Conservation (phyloP, 1,139 yeast species). For the Candida buenavistaensis region DNA sequence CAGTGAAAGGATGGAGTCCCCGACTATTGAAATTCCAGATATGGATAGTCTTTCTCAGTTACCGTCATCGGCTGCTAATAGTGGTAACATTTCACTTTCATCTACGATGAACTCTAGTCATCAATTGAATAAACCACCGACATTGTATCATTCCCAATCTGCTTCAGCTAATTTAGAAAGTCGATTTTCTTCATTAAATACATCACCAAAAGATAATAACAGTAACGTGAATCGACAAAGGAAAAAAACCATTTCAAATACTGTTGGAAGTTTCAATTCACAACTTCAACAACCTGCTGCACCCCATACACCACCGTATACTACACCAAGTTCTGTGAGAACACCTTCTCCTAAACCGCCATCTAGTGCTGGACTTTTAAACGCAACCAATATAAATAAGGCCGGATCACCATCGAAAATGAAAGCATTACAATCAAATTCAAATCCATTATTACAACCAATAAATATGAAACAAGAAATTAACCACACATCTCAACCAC, state of each 20-base stretch:
- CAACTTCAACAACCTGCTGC: constrained; percentile 9
- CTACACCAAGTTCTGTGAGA: constrained; percentile 42
- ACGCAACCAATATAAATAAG: constrained; percentile 19
- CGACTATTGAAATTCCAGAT: constrained; percentile 50
- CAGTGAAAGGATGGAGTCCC: constrained; percentile 34
- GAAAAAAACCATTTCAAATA: constrained; percentile 42
- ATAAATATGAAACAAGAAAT: constrained; percentile 46
- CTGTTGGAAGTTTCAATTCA: constrained; percentile 18
- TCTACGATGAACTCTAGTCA: constrained; percentile 13
- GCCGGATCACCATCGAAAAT: constrained; percentile 51
- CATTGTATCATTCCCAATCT: constrained; percentile 50
- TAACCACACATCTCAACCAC: constrained; percentile 9
- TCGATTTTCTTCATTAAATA: constrained; percentile 20
- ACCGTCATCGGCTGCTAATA: constrained; percentile 11
- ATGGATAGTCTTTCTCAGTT: constrained; percentile 37
- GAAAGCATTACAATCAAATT: constrained; percentile 51
- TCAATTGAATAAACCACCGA: constrained; percentile 46
- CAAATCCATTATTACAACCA: constrained; percentile 59
- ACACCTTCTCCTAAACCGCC: constrained; percentile 47
- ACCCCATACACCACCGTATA: constrained; percentile 12
- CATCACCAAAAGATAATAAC: constrained; percentile 16
- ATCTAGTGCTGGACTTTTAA: constrained; percentile 21
- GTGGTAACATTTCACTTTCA: constrained; percentile 1
- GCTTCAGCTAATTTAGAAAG: constrained; percentile 47
- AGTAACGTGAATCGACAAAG: constrained; percentile 1